Conservation (phyloP, 2,329 filamentous ascomycete genomes). For the Ophiostoma sp. region DNA sequence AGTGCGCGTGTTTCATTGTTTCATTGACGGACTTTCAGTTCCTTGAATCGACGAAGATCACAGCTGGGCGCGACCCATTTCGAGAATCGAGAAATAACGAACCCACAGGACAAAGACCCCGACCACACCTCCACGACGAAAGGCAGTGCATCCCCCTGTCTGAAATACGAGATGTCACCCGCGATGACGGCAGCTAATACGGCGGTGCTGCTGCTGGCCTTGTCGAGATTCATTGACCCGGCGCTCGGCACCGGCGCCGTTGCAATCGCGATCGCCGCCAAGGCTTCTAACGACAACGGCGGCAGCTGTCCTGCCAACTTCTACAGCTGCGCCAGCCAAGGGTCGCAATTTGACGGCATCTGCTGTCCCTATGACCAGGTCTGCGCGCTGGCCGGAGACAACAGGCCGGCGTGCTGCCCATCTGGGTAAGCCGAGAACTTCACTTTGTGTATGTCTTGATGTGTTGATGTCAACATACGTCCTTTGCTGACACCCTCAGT, state of each 20-base stretch:
- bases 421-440: conserved; percentile 43
- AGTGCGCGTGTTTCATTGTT: background rate
- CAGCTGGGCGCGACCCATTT: background rate
- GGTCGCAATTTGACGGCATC: conserved; percentile 48
- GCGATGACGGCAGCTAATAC: background rate
- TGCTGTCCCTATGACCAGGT: conserved; percentile 55
- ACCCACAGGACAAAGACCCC: background rate
- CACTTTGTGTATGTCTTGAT: background rate
- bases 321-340: conserved; percentile 52
- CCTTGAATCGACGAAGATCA: conserved; percentile 6
- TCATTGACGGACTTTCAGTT: background rate
- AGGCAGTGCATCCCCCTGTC: background rate
- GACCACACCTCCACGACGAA: background rate
- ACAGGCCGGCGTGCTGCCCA: conserved; percentile 56
- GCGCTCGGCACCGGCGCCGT: background rate
- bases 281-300: background rate
- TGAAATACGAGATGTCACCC: background rate
- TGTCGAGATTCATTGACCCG: background rate
- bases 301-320: conserved; percentile 49
- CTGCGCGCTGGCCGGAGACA: conserved; percentile 51
- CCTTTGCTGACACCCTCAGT: conserved; percentile 36
- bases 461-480: background rate
- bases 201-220: background rate
- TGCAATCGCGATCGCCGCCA: background rate
- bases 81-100: background rate